Evolutionary conservation across 805 yeast species (phyloP), one percentile per base, ranked within the genome.

Genomic region (Teunomyces barrocoloradensis): DNA sequence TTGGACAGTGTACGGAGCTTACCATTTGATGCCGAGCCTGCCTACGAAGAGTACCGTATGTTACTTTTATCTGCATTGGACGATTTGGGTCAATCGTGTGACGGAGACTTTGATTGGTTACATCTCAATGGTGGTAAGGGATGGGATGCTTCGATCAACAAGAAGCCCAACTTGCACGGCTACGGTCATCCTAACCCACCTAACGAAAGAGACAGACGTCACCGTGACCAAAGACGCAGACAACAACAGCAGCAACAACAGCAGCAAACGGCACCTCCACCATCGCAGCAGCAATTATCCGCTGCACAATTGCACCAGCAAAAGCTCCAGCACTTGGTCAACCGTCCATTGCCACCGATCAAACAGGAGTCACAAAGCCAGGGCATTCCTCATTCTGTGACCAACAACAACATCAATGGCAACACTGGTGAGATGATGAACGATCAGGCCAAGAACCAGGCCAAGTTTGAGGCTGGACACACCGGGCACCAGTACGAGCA

Each of bases 51-150:
- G 57, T 75, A 84, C 54, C 71, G 85, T 47, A 71, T 76, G 59
- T 67, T 86, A 49, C 78, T 87, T 73, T 77, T 80, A 54, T 77
- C 80, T 6, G 81, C 79, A 3, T 68, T 87, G 55, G 74, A 73
- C 44, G 82, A 79, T 47, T 66, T 80, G 52, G 84, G 84, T 12
- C 80, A 80, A 57, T 60, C 68, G 32, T 82, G 82, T 50, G 89
- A 85, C 60, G 87, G 81, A 9, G 80, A 78, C 52, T 87, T 84
- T 58, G 95, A 87, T 60, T 86, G 95, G 95, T 80, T 84, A 83
- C 83, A 79, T 56, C 75, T 87, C 55, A 87, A 87, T 60, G 81
- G 82, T 44, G 94, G 94, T 42, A 79, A 79, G 61, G 94, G 94
- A 13, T 87, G 94, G 94, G 89, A 86, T 61, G 78, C 87, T 58